phyloP scores from a whole-genome alignment of 441 rosid genomes.

The Erodium texanum region DNA sequence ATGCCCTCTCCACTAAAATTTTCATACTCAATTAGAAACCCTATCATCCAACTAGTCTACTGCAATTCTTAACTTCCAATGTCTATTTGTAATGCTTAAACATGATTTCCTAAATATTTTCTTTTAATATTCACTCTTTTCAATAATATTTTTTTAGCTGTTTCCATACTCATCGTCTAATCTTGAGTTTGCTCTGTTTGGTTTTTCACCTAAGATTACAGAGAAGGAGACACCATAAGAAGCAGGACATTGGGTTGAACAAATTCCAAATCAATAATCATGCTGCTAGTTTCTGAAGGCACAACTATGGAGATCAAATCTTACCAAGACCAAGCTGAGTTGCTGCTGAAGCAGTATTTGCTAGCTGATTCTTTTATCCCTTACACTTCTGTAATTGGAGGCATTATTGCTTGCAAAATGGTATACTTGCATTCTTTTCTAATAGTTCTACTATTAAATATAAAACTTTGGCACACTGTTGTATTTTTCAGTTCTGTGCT shows the following conservation, averaged over 20 bases:
- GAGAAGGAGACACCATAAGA: not conserved
- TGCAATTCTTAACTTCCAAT: not conserved
- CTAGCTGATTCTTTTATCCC: conserved; percentile 41
- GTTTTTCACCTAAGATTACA: not conserved
- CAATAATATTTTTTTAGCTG: not conserved
- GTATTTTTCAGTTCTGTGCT: not conserved
- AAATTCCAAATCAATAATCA: not conserved
- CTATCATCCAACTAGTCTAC: too few relatives aligned
- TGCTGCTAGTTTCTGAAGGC: conserved; percentile 11
- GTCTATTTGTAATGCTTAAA: not conserved
- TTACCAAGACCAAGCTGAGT: conserved; percentile 39
- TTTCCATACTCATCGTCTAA: not conserved
- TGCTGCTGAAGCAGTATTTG: conserved; percentile 41
- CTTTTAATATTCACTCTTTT: not conserved
- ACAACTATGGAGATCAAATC: conserved; percentile 27
- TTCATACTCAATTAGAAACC: too few relatives aligned
- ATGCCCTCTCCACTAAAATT: too few relatives aligned
- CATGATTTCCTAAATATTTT: not conserved
- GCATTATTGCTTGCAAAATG: conserved; percentile 45
- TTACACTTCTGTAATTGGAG: conserved; percentile 39
- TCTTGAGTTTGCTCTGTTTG: not conserved
- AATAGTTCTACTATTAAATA: not conserved
- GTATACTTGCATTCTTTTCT: conserved; percentile 20
- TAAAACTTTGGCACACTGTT: not conserved
- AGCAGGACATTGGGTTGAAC: not conserved